Base-by-base conservation (phyloP, 106 monocot species). In the Dactylorhiza incarnata region DNA sequence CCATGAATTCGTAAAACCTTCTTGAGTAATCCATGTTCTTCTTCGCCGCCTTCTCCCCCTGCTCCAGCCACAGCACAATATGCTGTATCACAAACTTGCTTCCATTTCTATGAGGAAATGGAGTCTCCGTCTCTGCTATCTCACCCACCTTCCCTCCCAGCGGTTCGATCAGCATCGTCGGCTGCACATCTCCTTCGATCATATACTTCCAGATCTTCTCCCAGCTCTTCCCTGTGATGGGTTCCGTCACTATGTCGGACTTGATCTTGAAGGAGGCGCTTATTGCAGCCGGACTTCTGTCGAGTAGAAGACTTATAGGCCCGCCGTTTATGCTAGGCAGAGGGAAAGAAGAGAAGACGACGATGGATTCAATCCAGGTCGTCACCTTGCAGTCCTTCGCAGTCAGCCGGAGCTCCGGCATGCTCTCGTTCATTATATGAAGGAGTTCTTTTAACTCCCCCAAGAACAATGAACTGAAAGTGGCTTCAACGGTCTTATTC, bases 301-400 rank as follows among this genome's bases (percentile, higher is more conserved):
- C 58, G 13, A 83, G 49, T 7, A 85, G 44, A 61, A 48, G 17
- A 13, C 74, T 73, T 13, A 79, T 2, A 12, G 82, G 75, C 24
- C 14, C 55, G 2, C 50, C 59, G 6, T 12, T 47, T 0, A 22
- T 10, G 20, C 48, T 52, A 7, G 7, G 26, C 3, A 11, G 9
- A 5, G 62, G 48, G 22, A 58, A 74, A n/a, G 68, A 52, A 0
- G 77, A 75, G 75, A 78, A 86, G 70, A 79, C 59, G 15, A 83
- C 15, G 0, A 58, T 9, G 5, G 83, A 82, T 13, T 85, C n/a
- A 11, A 87, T 66, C 87, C 90, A 90, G 44, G 63, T 83, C 87
- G 85, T 90, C 55, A 84, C 84, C 2, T 51, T 73, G 75, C 89
- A 87, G 45, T 90, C 86, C 0, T 10, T 74, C 3, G n/a, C 44